Conservation (phyloP, 495 filamentous ascomycete genomes). For the Penicillium odoratum region DNA sequence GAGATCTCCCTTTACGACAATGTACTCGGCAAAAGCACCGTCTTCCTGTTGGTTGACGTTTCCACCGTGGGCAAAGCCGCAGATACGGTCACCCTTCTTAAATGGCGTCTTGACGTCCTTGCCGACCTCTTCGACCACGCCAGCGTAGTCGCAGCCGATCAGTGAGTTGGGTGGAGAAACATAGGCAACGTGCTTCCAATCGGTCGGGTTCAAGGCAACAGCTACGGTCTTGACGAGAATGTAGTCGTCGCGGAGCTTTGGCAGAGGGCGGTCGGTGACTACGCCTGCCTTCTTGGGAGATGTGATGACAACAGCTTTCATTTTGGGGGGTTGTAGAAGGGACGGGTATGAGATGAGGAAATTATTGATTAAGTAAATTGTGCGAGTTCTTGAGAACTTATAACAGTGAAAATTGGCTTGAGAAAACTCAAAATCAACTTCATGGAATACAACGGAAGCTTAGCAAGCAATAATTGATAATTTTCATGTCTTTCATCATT, state of each 20-base stretch:
- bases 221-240: slow-evolving; percentile 50
- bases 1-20: slow-evolving; percentile 50
- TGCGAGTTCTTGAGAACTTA: background rate
- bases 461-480: background rate
- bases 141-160: slow-evolving; percentile 59
- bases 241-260: slow-evolving; percentile 44
- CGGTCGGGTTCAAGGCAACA: slow-evolving; percentile 58
- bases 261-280: slow-evolving; percentile 35
- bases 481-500: background rate
- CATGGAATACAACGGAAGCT: background rate
- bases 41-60: slow-evolving; percentile 52
- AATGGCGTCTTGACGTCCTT: slow-evolving; percentile 43
- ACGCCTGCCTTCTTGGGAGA: slow-evolving; percentile 23
- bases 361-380: background rate
- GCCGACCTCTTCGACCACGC: slow-evolving; percentile 55
- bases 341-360: background rate
- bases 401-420: background rate
- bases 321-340: slow-evolving; percentile 3
- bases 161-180: slow-evolving; percentile 35
- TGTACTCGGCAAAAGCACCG: slow-evolving; percentile 57
- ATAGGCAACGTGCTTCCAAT: slow-evolving; percentile 55
- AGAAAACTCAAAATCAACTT: background rate
- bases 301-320: slow-evolving; percentile 32
- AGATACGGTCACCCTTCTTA: slow-evolving; percentile 53
- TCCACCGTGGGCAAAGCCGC: slow-evolving; percentile 49